phyloP scores from a whole-genome alignment of 225 moss, liverwort and hornwort species.

The Asterella californica region DNA sequence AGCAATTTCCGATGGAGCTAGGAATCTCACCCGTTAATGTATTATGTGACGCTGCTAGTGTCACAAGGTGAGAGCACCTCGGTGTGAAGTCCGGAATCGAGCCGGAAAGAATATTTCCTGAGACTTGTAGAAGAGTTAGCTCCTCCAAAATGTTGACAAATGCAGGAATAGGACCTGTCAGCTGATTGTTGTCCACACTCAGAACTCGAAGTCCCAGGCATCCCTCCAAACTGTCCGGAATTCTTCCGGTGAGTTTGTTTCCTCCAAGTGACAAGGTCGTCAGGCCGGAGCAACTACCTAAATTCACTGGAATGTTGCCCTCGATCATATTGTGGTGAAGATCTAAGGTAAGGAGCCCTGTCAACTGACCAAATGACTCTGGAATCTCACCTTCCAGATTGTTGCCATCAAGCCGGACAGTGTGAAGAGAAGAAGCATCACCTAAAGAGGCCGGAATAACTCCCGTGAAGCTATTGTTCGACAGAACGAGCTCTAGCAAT shows the following conservation, averaged over 20 bases:
- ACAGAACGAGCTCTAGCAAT: constrained; percentile 32
- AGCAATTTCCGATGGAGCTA: constrained; percentile 14
- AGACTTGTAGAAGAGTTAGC: constrained; percentile 1
- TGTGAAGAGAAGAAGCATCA: constrained; percentile 23
- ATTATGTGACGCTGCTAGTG: not conserved
- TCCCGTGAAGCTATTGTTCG: constrained; percentile 39
- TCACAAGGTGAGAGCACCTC: not conserved
- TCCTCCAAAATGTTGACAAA: not conserved
- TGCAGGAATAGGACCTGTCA: constrained; percentile 33
- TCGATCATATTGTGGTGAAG: constrained; percentile 42
- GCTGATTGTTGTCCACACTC: constrained; percentile 28
- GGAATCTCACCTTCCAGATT: constrained; percentile 39
- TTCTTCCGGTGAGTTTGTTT: constrained; percentile 28
- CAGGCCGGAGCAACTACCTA: constrained; percentile 25
- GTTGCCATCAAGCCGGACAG: constrained; percentile 28
- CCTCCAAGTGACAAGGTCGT: constrained; percentile 39
- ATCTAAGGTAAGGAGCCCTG: constrained; percentile 34
- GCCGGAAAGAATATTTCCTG: constrained; percentile 14
- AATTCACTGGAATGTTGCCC: constrained; percentile 20
- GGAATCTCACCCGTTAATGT: constrained; percentile 13
- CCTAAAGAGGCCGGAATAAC: constrained; percentile 36
- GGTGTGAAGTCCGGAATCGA: constrained; percentile 10
- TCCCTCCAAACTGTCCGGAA: constrained; percentile 25
- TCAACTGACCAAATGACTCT: not conserved
- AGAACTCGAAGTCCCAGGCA: constrained; percentile 31